Percentiles rank a stretch among this genome's conserved stretches.
Evolutionary conservation across 169 alveolate genomes (phyloP).

Genomic region (Eimeria praecox): DNA sequence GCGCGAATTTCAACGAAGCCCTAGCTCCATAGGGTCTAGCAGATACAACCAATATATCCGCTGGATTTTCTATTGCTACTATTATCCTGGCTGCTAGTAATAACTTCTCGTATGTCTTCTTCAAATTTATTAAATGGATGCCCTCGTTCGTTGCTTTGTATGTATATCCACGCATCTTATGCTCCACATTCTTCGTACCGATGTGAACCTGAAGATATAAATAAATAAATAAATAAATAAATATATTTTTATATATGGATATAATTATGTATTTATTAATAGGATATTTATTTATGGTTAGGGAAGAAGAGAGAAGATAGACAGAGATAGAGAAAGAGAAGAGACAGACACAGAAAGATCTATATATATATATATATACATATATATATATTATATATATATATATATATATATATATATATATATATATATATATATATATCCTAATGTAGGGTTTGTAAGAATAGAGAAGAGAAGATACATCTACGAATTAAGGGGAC

Average conservation of each 20-base stretch:
- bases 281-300: too few species aligned
- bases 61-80: conserved; percentile 98
- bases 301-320: too few species aligned
- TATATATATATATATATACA: too few species aligned
- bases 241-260: background rate
- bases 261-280: too few species aligned
- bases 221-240: background rate
- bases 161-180: conserved; percentile 98
- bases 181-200: conserved; percentile 98
- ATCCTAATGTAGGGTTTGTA: background rate
- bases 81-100: conserved; percentile 99
- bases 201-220: conserved; percentile 92
- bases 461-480: background rate
- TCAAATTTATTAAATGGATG: conserved; percentile 97
- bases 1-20: conserved; percentile 99
- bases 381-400: too few species aligned
- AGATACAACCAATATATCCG: conserved; percentile 98
- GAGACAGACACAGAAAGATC: background rate
- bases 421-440: background rate
- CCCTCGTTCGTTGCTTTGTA: conserved; percentile 98
- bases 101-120: conserved; percentile 99
- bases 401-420: too few species aligned
- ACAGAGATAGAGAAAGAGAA: too few species aligned
- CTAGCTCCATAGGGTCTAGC: conserved; percentile 95
- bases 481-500: background rate